Base-by-base conservation (phyloP, 192 early-diverging fungal genomes). In the Phycomyces nitens region DNA sequence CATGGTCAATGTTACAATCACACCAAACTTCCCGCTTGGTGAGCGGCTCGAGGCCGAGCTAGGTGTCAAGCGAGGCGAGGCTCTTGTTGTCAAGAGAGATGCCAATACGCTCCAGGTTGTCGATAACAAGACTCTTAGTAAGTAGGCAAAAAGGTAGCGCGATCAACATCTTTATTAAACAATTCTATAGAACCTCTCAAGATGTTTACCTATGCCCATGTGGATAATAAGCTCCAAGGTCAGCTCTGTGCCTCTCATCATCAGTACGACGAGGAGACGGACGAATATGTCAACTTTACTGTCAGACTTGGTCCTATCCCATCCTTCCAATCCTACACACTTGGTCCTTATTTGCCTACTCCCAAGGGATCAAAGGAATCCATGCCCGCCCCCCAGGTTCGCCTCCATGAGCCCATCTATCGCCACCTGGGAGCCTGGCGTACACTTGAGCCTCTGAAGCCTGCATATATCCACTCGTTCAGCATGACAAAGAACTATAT, bases 401-500 rank as follows among this genome's bases (percentile, higher is more conserved):
- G 43, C 12, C 16, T 63, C 3, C 65, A 54, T 38, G 56, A 71
- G 16, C 74, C 74, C 7, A 60, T 76, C 3, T 67, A 59, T 52
- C 55, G 62, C 21, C 68, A 76, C n/a, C 52, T 76, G 10, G 74
- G 69, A 18, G 56, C 59, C 1, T 66, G 64, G 59, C 59, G 55
- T 18, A 65, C 70, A 34, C 10, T 68, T 24, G 22, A 63, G 15
- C 22, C 69, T 1, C 49, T 76, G 29, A 70, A 71, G 18, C 74
- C 74, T 9, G 57, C 73, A 5, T 81, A 79, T 54, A 74, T 80
- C 5, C 81, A 83, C 56, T 79, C 79, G 0, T 83, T 83, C 57
- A 65, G 68, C 16, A 56, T 73, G 58, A 81, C 81, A 12, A 66
- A 70, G 39, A 65, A 68, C 11, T 81, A 73, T 59, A 67, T 83